Conservation (phyloP, 768 basidiomycete genomes). For the Gymnopilus dilepis region DNA sequence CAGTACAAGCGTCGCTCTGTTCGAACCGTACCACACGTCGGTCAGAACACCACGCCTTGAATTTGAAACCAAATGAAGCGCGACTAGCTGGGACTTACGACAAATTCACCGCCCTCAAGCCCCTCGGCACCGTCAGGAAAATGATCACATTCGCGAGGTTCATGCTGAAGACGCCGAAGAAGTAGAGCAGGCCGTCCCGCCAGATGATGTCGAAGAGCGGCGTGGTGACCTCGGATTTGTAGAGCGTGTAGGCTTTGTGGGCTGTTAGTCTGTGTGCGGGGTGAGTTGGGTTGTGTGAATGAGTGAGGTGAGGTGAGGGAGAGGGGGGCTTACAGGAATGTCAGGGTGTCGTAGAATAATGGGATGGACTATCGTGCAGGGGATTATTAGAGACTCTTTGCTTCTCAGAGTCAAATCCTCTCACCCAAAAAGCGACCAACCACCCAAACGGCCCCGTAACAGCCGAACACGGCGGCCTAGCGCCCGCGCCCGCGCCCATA, state of each 20-base stretch:
- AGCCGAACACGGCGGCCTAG: slow-evolving; percentile 26
- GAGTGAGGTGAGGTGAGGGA: not conserved
- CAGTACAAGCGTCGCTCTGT: slow-evolving; percentile 4
- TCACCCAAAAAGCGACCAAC: slow-evolving; percentile 32
- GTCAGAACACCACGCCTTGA: not conserved
- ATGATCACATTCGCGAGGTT: slow-evolving; percentile 30
- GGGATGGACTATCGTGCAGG: slow-evolving; percentile 16
- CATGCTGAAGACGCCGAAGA: slow-evolving; percentile 32
- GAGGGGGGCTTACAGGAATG: slow-evolving; percentile 19
- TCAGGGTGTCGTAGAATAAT: slow-evolving; percentile 24
- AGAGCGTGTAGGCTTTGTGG: slow-evolving; percentile 19
- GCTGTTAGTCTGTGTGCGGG: slow-evolving; percentile 14
- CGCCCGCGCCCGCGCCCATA: slow-evolving; percentile 13
- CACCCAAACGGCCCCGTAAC: slow-evolving; percentile 26
- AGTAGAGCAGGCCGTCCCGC: slow-evolving; percentile 32
- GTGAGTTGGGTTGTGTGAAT: not conserved
- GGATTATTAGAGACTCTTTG: not conserved
- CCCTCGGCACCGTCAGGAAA: slow-evolving; percentile 21
- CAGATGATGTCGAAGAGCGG: slow-evolving; percentile 20
- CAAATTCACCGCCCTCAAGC: slow-evolving; percentile 26
- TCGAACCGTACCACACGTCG: too few relatives aligned
- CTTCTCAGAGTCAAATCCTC: not conserved
- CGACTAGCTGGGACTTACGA: slow-evolving; percentile 23
- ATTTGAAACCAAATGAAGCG: not conserved
- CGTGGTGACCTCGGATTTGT: slow-evolving; percentile 9